Evolutionary conservation across 805 yeast species (phyloP), one percentile per base, ranked within the genome.

Genomic region (Sungouiozyma intestinalis): DNA sequence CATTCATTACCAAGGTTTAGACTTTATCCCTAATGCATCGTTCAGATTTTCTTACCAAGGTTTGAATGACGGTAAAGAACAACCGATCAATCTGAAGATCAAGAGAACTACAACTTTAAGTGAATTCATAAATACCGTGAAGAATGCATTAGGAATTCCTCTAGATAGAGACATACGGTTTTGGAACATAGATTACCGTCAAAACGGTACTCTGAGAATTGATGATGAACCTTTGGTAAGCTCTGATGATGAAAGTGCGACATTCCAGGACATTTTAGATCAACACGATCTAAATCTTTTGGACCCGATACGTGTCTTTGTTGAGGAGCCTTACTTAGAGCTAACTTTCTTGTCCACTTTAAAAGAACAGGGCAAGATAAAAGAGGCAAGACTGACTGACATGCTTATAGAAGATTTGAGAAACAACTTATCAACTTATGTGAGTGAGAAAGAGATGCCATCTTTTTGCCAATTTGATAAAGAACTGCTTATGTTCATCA

Each of bases 121-220:
- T 3, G 73, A 72, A 9, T 58, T 85, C 7, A 71, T 68, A 47
- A 68, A 71, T 18, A 55, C 60, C n/a, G 65, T 82, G 8, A 73
- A 75, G 1, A 64, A 68, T 33, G 57, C 59, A 16, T 55, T 77
- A 17, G 71, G 69, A 14, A 52, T 64, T 16, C 62, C 64, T 13
- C 55, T 61, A 18, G 50, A 60, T 1, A 48, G 60, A 13, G 49
- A 58, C 29, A 70, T 81, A 36, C 67, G 81, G 42, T 72, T 83
- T 46, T 77, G 92, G 79, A 63, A 72, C 17, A 69, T 85, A 65
- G 74, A 72, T 13, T 76, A 73, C 51, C 71, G 95, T 39, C 75
- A 79, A 48, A 85, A 85, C 58, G 74, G 72, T 46, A 83, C 96
- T 0, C 62, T 74, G 39, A 71, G 96, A 49, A 74, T 85, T 1